A percentile compares a stretch with the other conserved stretches of the same genome.
These are phyloP conservation scores for Corchorus olitorius DNA, from an alignment of 345 rosid species.

Conservation along the genomic window DNA sequence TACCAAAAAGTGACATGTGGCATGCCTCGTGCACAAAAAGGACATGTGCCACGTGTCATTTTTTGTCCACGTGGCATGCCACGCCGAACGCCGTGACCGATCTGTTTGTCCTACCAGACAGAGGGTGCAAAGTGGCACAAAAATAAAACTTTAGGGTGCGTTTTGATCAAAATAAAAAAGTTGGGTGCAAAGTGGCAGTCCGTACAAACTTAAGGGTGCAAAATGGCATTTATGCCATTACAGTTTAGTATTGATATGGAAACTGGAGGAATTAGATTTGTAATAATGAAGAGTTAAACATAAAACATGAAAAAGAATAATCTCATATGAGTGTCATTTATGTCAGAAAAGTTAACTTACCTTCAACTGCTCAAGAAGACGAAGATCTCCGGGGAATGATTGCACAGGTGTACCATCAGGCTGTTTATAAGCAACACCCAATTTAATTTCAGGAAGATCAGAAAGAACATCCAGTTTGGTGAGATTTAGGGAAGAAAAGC, in stretches of 20 bases:
- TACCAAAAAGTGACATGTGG: too few species aligned
- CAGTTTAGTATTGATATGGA: not conserved
- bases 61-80: too few species aligned
- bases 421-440: conserved; percentile 76
- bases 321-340: not conserved
- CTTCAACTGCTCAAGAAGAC: conserved; percentile 75
- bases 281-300: not conserved
- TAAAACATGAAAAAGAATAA: not conserved
- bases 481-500: conserved; percentile 92
- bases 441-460: conserved; percentile 73
- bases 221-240: too few species aligned
- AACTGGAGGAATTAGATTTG: not conserved
- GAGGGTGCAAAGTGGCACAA: too few species aligned
- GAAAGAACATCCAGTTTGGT: conserved; percentile 96
- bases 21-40: too few species aligned
- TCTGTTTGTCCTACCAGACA: too few species aligned
- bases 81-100: too few species aligned
- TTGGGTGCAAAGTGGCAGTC: too few species aligned
- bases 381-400: conserved; percentile 88
- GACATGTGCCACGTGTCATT: too few species aligned
- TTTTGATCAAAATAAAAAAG: too few species aligned
- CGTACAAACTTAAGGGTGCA: too few species aligned
- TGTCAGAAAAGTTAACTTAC: conserved; percentile 34
- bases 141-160: too few species aligned
- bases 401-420: conserved; percentile 73